Base-by-base conservation (phyloP, 202 grass and related monocot species). In the Brachypodium distachyon region DNA sequence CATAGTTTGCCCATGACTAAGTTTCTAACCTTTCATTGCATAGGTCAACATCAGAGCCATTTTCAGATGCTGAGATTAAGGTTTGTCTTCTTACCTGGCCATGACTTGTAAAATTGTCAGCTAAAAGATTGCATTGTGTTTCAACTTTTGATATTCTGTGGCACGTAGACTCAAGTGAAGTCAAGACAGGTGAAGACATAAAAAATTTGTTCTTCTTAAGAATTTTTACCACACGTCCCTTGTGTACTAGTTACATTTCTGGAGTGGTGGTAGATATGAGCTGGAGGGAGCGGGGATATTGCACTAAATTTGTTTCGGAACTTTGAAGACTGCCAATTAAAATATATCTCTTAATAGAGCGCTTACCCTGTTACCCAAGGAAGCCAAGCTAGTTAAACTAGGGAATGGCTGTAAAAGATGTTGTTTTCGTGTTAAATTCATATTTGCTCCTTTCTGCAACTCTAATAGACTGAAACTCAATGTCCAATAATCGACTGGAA, bases 1-100 rank as follows among this genome's bases (percentile, higher is more conserved):
- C 12, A 67, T 43, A 36, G 61, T 77, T 56, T 41, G 1, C 19
- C 14, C 0, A 19, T 81, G 23, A 83, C 22, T 21, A 64, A 28
- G 5, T 12, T 59, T 67, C 7, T 9, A 46, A 44, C 40, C 16
- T 70, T 81, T 61, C 16, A 26, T 73, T 63, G 27, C 48, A 55
- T 13, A 92, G 95, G 87, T 86, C 77, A 74, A 98, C 82, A 61
- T 57, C 82, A 64, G 59, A 84, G 39, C 82, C 95, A 42, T 98
- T 92, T 82, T 88, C 87, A 19, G 95, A 98, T 94, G 82, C 63
- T 67, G 95, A 98, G 50, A 94, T 98, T 51, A 98, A 98, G 91
- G 95, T 97, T 69, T 19, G 28, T 22, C 27, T 91, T 79, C 36
- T 60, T 39, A 46, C 53, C 41, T 54, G 37, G 22, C 80, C 8